These are phyloP conservation scores for Blastocystis sp. DNA, from an alignment of 352 stramenopile species.

Conservation along the genomic window DNA sequence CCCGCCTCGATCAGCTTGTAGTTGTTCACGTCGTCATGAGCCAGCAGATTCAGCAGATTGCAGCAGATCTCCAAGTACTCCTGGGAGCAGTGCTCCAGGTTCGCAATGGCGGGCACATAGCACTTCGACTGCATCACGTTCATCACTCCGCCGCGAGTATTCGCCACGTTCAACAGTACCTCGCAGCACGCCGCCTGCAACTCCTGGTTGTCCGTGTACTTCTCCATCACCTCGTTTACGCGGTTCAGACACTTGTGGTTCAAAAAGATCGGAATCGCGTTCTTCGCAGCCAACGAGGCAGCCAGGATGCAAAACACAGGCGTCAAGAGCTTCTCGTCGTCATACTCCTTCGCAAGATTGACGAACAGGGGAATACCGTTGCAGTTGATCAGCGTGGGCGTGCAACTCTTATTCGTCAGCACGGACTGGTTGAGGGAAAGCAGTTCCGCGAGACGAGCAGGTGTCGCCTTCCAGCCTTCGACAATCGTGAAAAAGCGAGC, in stretches of 20 bases:
- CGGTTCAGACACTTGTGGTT: constrained; percentile 55
- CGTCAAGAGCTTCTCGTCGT: constrained; percentile 25
- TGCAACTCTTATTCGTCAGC: constrained; percentile 36
- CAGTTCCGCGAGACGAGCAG: constrained; percentile 15
- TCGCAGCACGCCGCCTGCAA: constrained; percentile 20
- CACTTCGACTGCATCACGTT: constrained; percentile 42
- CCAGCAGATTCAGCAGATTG: constrained; percentile 29
- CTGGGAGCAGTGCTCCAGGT: neutral
- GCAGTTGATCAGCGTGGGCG: constrained; percentile 28
- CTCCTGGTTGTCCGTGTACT: constrained; percentile 4
- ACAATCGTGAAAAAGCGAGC: constrained; percentile 31
- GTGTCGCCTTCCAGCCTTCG: constrained; percentile 23
- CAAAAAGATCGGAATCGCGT: constrained; percentile 51
- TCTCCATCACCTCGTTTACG: constrained; percentile 50
- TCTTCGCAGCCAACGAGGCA: neutral
- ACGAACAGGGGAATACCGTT: constrained; percentile 24
- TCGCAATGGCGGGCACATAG: constrained; percentile 26
- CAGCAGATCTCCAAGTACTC: constrained; percentile 49
- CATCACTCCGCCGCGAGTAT: constrained; percentile 23
- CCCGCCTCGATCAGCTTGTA: constrained; percentile 41
- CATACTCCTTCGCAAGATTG: neutral
- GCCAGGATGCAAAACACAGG: constrained; percentile 26
- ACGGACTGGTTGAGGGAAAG: constrained; percentile 21
- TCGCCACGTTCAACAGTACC: constrained; percentile 30
- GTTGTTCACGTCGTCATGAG: constrained; percentile 26